A percentile compares a stretch with the other conserved stretches of the same genome.
Evolutionary conservation across 257 asterid genomes (phyloP).

Genomic region (Anisodus acutangulus): DNA sequence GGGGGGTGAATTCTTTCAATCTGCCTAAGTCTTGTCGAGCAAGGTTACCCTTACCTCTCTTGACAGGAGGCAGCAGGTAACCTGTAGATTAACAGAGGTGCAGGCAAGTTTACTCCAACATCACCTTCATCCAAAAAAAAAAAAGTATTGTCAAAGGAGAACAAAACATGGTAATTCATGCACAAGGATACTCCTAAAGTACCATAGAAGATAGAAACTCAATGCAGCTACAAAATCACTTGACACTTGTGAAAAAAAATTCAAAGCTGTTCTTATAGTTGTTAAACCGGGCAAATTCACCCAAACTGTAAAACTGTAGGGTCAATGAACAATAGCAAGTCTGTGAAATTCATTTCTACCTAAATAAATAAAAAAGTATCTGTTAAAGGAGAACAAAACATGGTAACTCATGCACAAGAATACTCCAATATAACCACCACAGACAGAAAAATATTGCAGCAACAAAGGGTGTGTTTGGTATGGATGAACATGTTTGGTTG

Average conservation of each 20-base stretch:
- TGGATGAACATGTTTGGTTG: no score
- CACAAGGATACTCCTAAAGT: background rate
- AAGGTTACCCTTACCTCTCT: constrained; percentile 17
- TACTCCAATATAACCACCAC: background rate
- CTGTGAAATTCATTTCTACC: background rate
- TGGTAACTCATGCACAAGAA: background rate
- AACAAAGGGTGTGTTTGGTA: no score
- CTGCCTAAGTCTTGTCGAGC: background rate
- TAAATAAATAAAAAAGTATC: background rate
- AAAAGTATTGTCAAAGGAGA: background rate
- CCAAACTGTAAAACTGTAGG: background rate
- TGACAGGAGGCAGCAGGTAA: constrained; percentile 2
- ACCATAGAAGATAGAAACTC: background rate
- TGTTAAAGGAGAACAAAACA: background rate
- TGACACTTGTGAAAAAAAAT: background rate
- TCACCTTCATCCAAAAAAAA: background rate
- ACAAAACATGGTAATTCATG: background rate
- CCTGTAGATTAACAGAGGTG: background rate
- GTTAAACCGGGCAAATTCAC: constrained; percentile 2
- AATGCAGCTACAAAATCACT: background rate
- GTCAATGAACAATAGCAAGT: background rate
- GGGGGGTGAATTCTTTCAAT: background rate
- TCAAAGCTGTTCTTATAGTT: background rate
- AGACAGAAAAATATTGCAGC: background rate
- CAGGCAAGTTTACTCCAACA: constrained; percentile 4